Percentiles rank a stretch among this genome's conserved stretches.
Conservation (phyloP, 805 yeast genomes). For the Hanseniaspora lindneri region DNA sequence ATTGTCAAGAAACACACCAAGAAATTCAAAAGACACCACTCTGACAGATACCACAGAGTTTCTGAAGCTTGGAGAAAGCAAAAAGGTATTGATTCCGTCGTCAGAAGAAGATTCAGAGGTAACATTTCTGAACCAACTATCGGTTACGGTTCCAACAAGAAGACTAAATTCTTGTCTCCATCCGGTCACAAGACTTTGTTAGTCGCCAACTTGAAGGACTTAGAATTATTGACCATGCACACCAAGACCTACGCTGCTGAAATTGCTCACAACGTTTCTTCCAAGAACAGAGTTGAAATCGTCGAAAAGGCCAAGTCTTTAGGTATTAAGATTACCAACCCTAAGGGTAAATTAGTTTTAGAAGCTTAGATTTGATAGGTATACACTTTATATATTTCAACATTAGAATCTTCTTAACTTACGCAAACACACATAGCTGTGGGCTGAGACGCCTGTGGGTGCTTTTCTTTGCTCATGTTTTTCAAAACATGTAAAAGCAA, state of each 20-base stretch:
- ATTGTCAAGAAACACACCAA: constrained; percentile 98
- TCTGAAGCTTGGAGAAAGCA: constrained; percentile 99
- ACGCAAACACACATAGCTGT: too few relatives aligned
- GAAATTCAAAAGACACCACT: constrained; percentile 99
- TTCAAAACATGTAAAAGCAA: too few relatives aligned
- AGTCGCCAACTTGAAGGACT: constrained; percentile 84
- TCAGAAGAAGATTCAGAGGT: constrained; percentile 99
- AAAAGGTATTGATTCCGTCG: constrained; percentile 99
- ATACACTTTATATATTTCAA: constrained; percentile 2
- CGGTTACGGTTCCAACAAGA: constrained; percentile 99
- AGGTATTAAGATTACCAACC: constrained; percentile 98
- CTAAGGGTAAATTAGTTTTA: constrained; percentile 94
- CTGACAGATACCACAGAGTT: constrained; percentile 98
- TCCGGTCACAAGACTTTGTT: constrained; percentile 97
- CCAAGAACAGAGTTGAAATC: constrained; percentile 94
- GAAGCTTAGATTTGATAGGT: constrained; percentile 58
- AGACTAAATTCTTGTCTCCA: constrained; percentile 89
- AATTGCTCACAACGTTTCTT: constrained; percentile 96
- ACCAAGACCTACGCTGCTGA: constrained; percentile 99
- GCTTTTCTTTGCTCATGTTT: too few relatives aligned
- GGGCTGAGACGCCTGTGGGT: too few relatives aligned
- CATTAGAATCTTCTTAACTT: constrained; percentile 21
- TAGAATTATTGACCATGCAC: constrained; percentile 92
- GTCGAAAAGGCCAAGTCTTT: constrained; percentile 94
- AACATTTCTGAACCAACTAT: constrained; percentile 97